Base-by-base conservation (phyloP, 768 basidiomycete species). In the Clitopilus passeckerianus region DNA sequence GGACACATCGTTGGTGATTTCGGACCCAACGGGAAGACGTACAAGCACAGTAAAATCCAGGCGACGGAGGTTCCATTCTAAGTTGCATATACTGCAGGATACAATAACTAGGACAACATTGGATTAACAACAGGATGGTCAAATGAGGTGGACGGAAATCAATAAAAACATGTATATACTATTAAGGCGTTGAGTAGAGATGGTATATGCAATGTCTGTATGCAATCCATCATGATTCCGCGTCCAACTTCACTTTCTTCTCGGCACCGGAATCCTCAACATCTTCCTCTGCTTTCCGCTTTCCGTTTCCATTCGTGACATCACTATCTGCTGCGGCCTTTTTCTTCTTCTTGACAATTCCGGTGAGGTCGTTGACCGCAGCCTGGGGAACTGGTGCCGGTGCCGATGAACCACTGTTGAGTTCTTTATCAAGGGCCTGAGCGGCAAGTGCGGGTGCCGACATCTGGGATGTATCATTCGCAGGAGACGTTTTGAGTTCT, bases 1-100 rank as follows among this genome's bases (percentile, higher is more conserved):
- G 97, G 95, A 9, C 95, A 97, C 67, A 74, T 91, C n/a, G 93
- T 89, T 7, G 84, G 85, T 5, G 95, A 97, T 67, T 95, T 94
- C 71, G 93, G 91, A 15, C 70, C 71, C 1, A 91, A 86, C 1
- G 89, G 89, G 74, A 91, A 85, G 71, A 75, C 74, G 65, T 98
- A 86, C 69, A 91, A 86, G 70, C 91, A 93, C 71, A 71, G 70
- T 46, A 67, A 66, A 30, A 80, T 89, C 46, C 64, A 73, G 12
- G 73, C 79, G 16, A 68, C 67, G 3, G 64, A 68, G 52, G 75
- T 84, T 41, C 85, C 83, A 16, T 85, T 86, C 59, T 82, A 62
- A 58, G n/a, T n/a, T 57, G 27, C 27, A 30, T 30, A 30, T 30
- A 4, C 27, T 30, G 27, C 27, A 30, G 27, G 27, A 30, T 30